Evolutionary conservation across 2,329 filamentous ascomycete species (phyloP).

Genomic region (Trichoderma koningiopsis): DNA sequence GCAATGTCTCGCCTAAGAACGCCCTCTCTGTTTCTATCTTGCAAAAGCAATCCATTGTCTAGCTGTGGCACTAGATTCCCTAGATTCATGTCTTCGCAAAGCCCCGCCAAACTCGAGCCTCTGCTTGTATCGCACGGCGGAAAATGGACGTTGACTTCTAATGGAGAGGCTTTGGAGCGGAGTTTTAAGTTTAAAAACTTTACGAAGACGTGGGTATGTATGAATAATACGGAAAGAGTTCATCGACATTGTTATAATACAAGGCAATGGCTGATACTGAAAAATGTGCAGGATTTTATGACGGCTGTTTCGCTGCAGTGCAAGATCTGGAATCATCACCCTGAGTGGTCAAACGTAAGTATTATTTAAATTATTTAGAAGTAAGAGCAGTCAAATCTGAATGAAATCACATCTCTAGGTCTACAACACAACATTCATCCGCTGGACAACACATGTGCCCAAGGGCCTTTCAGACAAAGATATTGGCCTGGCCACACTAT

Average conservation of each 20-base stretch:
- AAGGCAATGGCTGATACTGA: neutral
- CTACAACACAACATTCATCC: slow-evolving; percentile 69
- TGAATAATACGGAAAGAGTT: neutral
- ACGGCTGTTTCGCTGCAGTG: slow-evolving; percentile 69
- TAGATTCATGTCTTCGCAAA: slow-evolving; percentile 14
- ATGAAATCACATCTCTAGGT: slow-evolving; percentile 47
- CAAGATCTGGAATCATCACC: slow-evolving; percentile 70
- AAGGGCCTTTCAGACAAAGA: slow-evolving; percentile 67
- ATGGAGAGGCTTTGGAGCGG: slow-evolving; percentile 60
- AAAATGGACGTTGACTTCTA: slow-evolving; percentile 54
- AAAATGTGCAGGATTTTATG: slow-evolving; percentile 63
- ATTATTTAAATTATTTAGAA: neutral
- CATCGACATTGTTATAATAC: neutral
- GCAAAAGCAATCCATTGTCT: neutral
- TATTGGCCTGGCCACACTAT: slow-evolving; percentile 61
- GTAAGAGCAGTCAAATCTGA: neutral
- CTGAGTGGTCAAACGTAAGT: slow-evolving; percentile 73
- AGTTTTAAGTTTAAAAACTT: slow-evolving; percentile 67
- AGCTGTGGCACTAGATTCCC: neutral
- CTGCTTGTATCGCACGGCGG: slow-evolving; percentile 45
- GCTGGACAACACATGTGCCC: slow-evolving; percentile 73
- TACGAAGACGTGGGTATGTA: slow-evolving; percentile 63
- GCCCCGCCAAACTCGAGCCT: slow-evolving; percentile 41
- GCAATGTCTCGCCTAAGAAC: slow-evolving; percentile 7
- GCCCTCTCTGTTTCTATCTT: neutral